phyloP scores from a whole-genome alignment of 2,329 filamentous ascomycete species.

The Aspergillus sp. region DNA sequence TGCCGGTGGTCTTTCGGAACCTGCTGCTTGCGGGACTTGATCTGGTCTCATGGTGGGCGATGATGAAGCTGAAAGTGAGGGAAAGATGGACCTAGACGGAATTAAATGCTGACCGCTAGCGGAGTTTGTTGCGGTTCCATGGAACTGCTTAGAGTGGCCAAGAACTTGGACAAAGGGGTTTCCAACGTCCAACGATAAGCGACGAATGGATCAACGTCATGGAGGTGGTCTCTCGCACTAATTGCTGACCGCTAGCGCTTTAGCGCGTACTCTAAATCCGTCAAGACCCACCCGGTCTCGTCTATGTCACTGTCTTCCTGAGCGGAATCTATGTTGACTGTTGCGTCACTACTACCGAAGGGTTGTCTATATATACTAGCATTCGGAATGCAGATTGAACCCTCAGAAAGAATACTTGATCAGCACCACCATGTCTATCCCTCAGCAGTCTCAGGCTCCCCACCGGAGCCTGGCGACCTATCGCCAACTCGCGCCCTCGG shows the following conservation, averaged over 20 bases:
- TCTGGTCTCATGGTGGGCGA: neutral
- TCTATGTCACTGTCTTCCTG: neutral
- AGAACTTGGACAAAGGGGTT: neutral
- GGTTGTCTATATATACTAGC: neutral
- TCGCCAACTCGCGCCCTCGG: slow-evolving; percentile 12
- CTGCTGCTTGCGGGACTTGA: neutral
- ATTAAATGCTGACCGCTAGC: neutral
- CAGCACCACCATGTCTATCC: neutral
- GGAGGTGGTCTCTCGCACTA: neutral
- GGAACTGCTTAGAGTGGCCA: neutral
- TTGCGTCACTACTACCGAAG: too few relatives aligned
- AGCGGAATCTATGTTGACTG: neutral
- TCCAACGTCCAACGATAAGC: neutral
- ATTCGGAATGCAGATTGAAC: neutral
- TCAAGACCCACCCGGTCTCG: neutral
- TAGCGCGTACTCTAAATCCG: neutral
- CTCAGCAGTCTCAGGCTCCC: neutral
- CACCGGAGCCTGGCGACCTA: neutral
- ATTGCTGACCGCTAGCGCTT: neutral
- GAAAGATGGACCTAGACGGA: neutral
- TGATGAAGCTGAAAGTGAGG: neutral
- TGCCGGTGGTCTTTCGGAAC: neutral
- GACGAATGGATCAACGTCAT: neutral
- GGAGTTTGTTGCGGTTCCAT: neutral
- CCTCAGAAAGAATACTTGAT: neutral